These are phyloP conservation scores for Colletotrichum magnum DNA, from an alignment of 2,329 filamentous ascomycete genomes.

Conservation along the genomic window DNA sequence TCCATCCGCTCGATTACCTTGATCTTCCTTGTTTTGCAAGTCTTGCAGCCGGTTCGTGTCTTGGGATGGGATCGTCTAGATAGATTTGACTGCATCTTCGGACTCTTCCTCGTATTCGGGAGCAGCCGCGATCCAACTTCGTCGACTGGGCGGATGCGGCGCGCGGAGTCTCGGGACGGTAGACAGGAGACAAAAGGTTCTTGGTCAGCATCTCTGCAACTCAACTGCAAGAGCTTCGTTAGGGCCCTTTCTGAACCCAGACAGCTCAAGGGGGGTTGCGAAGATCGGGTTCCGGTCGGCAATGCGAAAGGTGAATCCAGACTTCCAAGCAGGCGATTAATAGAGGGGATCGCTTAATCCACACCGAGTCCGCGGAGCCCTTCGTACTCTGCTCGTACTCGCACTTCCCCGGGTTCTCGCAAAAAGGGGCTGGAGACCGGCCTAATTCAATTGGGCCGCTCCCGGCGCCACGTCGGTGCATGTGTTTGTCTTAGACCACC, in stretches of 20 bases:
- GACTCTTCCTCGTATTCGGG: constrained; percentile 30
- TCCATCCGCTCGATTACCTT: constrained; percentile 48
- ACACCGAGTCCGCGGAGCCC: constrained; percentile 31
- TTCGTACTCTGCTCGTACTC: constrained; percentile 31
- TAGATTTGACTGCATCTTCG: constrained; percentile 38
- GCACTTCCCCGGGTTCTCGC: constrained; percentile 25
- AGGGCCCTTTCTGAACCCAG: background rate
- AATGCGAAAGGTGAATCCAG: constrained; percentile 10
- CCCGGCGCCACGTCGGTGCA: constrained; percentile 21
- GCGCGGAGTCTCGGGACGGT: constrained; percentile 8
- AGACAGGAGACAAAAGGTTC: constrained; percentile 5
- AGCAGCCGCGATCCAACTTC: background rate
- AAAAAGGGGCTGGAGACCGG: constrained; percentile 17
- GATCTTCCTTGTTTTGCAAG: constrained; percentile 57
- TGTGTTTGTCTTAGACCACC: constrained; percentile 7
- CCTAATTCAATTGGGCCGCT: constrained; percentile 27
- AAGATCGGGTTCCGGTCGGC: constrained; percentile 4
- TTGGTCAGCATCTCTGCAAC: constrained; percentile 25
- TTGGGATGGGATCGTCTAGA: constrained; percentile 45
- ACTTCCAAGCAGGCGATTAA: constrained; percentile 16
- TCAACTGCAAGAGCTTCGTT: constrained; percentile 8
- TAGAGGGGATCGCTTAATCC: constrained; percentile 27
- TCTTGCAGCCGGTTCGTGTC: constrained; percentile 55
- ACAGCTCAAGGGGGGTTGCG: constrained; percentile 11
- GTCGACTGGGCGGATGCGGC: background rate